Evolutionary conservation across 805 yeast species (phyloP).

Genomic region (Candida ficus): DNA sequence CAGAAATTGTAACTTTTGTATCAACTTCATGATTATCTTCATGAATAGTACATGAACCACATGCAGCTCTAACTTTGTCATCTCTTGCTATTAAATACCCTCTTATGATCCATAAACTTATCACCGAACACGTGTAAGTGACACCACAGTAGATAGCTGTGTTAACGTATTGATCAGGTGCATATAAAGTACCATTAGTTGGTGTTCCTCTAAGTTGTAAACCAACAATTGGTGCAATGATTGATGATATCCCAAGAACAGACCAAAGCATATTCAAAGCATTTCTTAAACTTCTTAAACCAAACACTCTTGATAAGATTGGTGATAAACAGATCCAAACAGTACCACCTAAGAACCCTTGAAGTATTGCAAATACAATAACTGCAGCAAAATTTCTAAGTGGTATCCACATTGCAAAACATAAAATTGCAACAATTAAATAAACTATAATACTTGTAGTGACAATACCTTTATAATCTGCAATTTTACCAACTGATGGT

Average conservation of each 20-base stretch:
- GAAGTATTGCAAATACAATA: conserved; percentile 43
- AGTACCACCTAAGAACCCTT: conserved; percentile 57
- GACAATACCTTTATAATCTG: conserved; percentile 49
- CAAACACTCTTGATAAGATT: conserved; percentile 46
- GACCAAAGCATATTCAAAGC: conserved; percentile 50
- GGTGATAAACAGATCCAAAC: conserved; percentile 54
- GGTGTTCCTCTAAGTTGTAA: conserved; percentile 36
- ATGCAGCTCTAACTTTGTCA: conserved; percentile 22
- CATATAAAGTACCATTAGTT: conserved; percentile 26
- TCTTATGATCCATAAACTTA: conserved; percentile 39
- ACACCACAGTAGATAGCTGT: conserved; percentile 58
- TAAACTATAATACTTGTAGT: conserved; percentile 38
- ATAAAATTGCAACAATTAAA: conserved; percentile 34
- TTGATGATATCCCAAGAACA: conserved; percentile 42
- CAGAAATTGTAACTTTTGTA: conserved; percentile 11
- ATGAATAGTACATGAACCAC: no score
- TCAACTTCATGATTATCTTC: conserved; percentile 26
- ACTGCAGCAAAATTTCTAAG: conserved; percentile 53
- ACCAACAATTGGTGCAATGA: conserved; percentile 58
- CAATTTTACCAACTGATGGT: conserved; percentile 46
- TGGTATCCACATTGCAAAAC: conserved; percentile 53
- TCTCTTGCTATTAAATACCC: conserved; percentile 54
- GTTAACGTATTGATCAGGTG: conserved; percentile 43
- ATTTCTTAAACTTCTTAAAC: conserved; percentile 46
- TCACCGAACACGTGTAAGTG: conserved; percentile 43